These are phyloP conservation scores for Fragilaria radians DNA, from an alignment of 108 stramenopile genomes.

Conservation along the genomic window DNA sequence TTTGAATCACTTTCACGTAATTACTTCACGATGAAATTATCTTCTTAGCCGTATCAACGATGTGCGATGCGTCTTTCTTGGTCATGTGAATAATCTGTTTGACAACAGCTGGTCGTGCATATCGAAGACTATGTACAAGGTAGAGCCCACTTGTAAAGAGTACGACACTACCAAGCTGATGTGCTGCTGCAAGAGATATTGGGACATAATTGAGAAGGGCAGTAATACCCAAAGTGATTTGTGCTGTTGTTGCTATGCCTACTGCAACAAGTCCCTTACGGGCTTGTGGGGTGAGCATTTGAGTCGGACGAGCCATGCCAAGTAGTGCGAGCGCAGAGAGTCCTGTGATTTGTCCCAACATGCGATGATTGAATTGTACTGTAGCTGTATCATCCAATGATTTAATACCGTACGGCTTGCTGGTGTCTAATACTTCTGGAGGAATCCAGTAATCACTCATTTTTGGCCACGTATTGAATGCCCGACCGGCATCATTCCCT, in stretches of 20 bases:
- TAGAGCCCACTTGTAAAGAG: conserved; percentile 86
- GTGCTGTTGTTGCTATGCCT: conserved; percentile 68
- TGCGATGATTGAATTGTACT: conserved; percentile 97
- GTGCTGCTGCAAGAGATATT: conserved; percentile 85
- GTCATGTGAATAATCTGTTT: too few species aligned
- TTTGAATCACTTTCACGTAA: too few species aligned
- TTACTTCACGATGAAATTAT: too few species aligned
- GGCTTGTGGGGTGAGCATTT: conserved; percentile 63
- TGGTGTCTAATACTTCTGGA: conserved; percentile 37
- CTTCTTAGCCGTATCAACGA: too few species aligned
- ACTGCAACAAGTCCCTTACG: conserved; percentile 63
- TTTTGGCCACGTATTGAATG: conserved; percentile 94
- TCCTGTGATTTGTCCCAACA: conserved; percentile 85
- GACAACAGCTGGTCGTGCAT: conserved; percentile 66
- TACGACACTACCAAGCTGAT: conserved; percentile 94
- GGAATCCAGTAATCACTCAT: conserved; percentile 93
- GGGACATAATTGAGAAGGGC: conserved; percentile 96
- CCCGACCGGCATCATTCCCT: conserved; percentile 93
- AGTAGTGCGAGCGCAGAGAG: conserved; percentile 57
- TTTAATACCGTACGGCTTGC: conserved; percentile 73
- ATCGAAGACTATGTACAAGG: conserved; percentile 71
- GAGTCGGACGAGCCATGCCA: conserved; percentile 34
- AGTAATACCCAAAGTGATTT: conserved; percentile 91
- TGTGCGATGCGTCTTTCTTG: too few species aligned
- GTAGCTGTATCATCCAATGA: conserved; percentile 95